Conservation (phyloP, 164 flowering plant genomes). For the Magnolia changhungtana region DNA sequence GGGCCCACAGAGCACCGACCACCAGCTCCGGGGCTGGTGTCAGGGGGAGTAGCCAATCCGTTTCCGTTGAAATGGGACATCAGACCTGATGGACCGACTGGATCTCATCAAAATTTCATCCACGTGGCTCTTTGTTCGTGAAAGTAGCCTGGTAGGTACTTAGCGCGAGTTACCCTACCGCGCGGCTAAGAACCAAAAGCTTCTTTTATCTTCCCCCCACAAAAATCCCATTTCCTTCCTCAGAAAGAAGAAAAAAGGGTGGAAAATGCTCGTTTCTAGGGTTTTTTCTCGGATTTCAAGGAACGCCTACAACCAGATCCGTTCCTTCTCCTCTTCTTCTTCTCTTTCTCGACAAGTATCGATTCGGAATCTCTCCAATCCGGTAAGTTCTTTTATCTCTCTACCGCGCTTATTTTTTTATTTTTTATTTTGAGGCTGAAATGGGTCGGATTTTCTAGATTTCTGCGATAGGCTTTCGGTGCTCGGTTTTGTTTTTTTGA, state of each 20-base stretch:
- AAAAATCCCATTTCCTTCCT: background rate
- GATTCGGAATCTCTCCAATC: background rate
- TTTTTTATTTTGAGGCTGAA: background rate
- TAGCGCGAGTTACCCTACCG: no score
- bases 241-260: background rate
- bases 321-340: constrained; percentile 24
- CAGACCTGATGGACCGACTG: no score
- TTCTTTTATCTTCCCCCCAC: no score
- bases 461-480: background rate
- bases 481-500: background rate
- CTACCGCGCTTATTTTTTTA: background rate
- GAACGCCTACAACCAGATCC: constrained; percentile 16
- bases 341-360: constrained; percentile 8
- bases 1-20: no score
- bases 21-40: no score
- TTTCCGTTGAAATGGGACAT: no score
- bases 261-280: constrained; percentile 20
- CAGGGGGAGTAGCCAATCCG: no score
- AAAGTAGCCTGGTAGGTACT: no score
- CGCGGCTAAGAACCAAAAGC: no score
- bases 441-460: background rate
- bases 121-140: no score
- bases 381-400: background rate
- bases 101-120: no score
- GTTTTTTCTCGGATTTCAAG: constrained; percentile 36